These are phyloP conservation scores for Papiliotrema nemorosa DNA, from an alignment of 1,284 basidiomycete species.

Conservation along the genomic window DNA sequence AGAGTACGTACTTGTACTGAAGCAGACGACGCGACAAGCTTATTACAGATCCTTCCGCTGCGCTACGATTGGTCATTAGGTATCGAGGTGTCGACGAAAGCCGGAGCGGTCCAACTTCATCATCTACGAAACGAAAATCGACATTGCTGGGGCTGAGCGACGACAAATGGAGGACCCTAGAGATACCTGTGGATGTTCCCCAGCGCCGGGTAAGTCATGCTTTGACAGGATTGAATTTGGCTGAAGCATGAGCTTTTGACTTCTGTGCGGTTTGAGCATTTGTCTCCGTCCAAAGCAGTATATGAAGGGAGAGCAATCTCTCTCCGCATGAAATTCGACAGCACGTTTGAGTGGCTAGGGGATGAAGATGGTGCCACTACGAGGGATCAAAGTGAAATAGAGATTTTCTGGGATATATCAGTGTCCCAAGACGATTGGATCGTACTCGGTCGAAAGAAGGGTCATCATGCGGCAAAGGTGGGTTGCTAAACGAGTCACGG, in stretches of 20 bases:
- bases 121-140: no score
- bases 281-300: constrained; percentile 10
- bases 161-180: constrained; percentile 36
- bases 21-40: neutral
- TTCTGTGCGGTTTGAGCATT: constrained; percentile 19
- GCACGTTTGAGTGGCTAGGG: constrained; percentile 34
- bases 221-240: neutral
- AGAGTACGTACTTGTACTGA: no score
- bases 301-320: constrained; percentile 42
- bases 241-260: constrained; percentile 25
- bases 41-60: constrained; percentile 10
- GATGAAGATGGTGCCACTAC: no score
- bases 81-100: constrained; percentile 41
- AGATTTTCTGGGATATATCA: constrained; percentile 36
- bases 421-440: constrained; percentile 40
- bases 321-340: constrained; percentile 24
- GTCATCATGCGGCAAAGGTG: constrained; percentile 28
- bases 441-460: constrained; percentile 40
- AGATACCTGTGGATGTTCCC: constrained; percentile 48
- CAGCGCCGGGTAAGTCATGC: constrained; percentile 26
- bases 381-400: neutral
- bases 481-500: constrained; percentile 5
- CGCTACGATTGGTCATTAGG: constrained; percentile 33
- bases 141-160: neutral
- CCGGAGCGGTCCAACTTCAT: no score